phyloP scores from a whole-genome alignment of 1,284 basidiomycete species.

The Ustilago tritici region DNA sequence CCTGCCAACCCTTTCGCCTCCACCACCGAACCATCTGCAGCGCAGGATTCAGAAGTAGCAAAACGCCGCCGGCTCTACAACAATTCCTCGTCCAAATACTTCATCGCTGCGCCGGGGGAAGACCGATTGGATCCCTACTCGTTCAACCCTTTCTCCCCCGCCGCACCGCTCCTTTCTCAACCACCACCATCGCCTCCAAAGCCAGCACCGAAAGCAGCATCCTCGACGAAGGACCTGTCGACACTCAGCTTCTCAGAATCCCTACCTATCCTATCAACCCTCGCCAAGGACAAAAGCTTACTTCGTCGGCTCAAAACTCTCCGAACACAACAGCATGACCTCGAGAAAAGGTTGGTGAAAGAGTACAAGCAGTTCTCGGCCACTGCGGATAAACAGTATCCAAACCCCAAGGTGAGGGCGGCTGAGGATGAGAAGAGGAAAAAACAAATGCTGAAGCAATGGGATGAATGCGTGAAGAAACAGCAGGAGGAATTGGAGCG shows the following conservation, averaged over 20 bases:
- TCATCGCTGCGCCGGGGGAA: constrained; percentile 1
- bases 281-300: constrained; percentile 23
- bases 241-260: constrained; percentile 34
- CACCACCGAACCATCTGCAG: not conserved
- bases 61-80: constrained; percentile 26
- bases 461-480: constrained; percentile 22
- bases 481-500: constrained; percentile 29
- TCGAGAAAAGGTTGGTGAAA: constrained; percentile 31
- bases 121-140: constrained; percentile 36
- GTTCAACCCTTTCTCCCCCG: constrained; percentile 31
- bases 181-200: constrained; percentile 8
- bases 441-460: constrained; percentile 17
- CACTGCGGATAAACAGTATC: constrained; percentile 29
- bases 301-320: constrained; percentile 18
- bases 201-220: not conserved
- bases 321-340: constrained; percentile 21
- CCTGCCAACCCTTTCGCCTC: not conserved
- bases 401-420: constrained; percentile 18
- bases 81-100: constrained; percentile 14
- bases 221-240: constrained; percentile 19
- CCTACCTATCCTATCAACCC: constrained; percentile 32
- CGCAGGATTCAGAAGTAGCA: constrained; percentile 17
- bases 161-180: constrained; percentile 13
- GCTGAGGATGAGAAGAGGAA: constrained; percentile 22
- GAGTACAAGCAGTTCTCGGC: constrained; percentile 23